Evolutionary conservation across 2,329 filamentous ascomycete species (phyloP).

Genomic region (Botrytis porri): DNA sequence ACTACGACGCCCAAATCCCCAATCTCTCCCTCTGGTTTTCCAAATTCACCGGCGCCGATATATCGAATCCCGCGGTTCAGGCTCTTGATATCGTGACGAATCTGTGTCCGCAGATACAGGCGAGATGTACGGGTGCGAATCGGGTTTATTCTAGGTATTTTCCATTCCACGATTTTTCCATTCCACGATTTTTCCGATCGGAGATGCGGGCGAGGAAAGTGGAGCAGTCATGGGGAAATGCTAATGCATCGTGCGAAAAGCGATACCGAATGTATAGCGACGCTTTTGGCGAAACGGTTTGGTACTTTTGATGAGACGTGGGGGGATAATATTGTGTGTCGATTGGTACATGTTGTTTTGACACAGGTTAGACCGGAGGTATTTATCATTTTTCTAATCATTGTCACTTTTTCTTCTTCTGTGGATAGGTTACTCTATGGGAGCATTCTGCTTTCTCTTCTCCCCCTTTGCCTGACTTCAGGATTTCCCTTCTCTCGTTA

Average conservation of each 20-base stretch:
- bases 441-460: background rate
- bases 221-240: background rate
- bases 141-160: background rate
- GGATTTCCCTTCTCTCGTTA: rapidly evolving
- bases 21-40: slow-evolving; percentile 41
- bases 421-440: background rate
- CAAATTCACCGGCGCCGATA: background rate
- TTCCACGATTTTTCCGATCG: background rate
- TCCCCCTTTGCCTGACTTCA: background rate
- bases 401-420: background rate
- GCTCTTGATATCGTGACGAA: slow-evolving; percentile 24
- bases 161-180: rapidly evolving
- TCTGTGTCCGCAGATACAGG: slow-evolving; percentile 38
- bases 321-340: slow-evolving; percentile 46
- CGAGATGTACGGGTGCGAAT: slow-evolving; percentile 20
- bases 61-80: background rate
- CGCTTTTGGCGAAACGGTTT: slow-evolving; percentile 33
- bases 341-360: slow-evolving; percentile 43
- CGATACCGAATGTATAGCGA: background rate
- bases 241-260: background rate
- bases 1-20: slow-evolving; percentile 46
- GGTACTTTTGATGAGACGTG: slow-evolving; percentile 45
- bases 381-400: background rate
- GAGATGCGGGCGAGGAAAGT: background rate
- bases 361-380: slow-evolving; percentile 13